Conservation (phyloP, 257 asterid genomes). For the Solanum clarkiae region DNA sequence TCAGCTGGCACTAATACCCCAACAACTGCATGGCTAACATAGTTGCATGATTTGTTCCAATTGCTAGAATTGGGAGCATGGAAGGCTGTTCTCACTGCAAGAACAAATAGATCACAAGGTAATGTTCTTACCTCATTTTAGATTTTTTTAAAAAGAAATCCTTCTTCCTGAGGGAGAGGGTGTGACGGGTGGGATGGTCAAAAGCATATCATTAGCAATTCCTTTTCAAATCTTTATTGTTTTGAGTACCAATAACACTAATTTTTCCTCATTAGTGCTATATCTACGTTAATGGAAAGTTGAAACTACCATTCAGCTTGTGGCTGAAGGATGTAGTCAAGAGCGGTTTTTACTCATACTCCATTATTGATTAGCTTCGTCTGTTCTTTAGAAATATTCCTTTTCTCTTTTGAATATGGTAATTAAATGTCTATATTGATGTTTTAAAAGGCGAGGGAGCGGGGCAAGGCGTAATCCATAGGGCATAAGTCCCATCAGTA, state of each 20-base stretch:
- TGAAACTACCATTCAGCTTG: neutral
- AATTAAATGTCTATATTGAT: neutral
- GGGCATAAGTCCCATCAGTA: neutral
- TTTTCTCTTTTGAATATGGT: neutral
- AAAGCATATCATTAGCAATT: neutral
- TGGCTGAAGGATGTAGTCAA: neutral
- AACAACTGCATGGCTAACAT: neutral
- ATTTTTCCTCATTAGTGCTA: neutral
- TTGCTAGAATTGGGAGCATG: constrained; percentile 66
- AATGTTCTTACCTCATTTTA: neutral
- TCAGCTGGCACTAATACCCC: neutral
- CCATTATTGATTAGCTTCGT: neutral
- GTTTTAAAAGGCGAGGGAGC: neutral
- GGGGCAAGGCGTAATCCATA: neutral
- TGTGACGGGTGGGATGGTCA: neutral
- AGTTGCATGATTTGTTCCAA: constrained; percentile 1
- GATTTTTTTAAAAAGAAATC: neutral
- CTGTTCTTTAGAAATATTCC: neutral
- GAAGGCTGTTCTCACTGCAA: constrained; percentile 76
- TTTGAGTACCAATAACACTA: neutral
- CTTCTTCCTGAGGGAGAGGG: neutral
- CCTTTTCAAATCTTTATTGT: neutral
- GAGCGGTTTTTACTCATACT: neutral
- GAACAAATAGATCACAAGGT: constrained; percentile 92
- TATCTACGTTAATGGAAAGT: neutral